Evolutionary conservation across 129 eudicot genomes (phyloP).

Genomic region (Saposhnikovia divaricata): DNA sequence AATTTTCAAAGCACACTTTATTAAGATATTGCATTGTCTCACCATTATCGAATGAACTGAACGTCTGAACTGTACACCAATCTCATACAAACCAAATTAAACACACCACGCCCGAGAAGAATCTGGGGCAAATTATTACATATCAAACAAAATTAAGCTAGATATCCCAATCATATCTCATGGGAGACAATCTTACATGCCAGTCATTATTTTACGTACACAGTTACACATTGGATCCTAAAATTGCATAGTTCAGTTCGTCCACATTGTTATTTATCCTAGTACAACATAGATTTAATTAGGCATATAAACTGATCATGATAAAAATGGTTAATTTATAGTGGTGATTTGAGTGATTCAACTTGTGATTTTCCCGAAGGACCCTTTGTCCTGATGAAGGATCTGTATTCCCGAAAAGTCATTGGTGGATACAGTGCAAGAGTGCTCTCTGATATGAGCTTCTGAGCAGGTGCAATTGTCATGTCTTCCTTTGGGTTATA

Average conservation of each 20-base stretch:
- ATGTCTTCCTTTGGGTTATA: constrained; percentile 61
- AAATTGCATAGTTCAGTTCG: too few relatives aligned
- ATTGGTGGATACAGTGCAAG: constrained; percentile 41
- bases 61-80: background rate
- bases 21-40: background rate
- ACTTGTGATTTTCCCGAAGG: constrained; percentile 57
- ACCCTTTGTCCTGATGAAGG: constrained; percentile 44
- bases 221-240: too few relatives aligned
- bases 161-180: too few relatives aligned
- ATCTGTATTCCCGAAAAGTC: constrained; percentile 48
- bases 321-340: constrained; percentile 1
- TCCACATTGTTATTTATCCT: too few relatives aligned
- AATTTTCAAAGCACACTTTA: background rate
- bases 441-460: constrained; percentile 31
- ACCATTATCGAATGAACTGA: background rate
- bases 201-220: too few relatives aligned
- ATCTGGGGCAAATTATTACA: too few relatives aligned
- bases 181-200: too few relatives aligned
- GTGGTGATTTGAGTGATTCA: constrained; percentile 40
- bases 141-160: too few relatives aligned
- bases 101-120: background rate
- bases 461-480: constrained; percentile 41
- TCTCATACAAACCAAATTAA: background rate
- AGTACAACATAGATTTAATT: too few relatives aligned
- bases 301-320: too few relatives aligned